Evolutionary conservation across 768 basidiomycete species (phyloP), one percentile per base, ranked within the genome.

Genomic region (Suillus brevipes): DNA sequence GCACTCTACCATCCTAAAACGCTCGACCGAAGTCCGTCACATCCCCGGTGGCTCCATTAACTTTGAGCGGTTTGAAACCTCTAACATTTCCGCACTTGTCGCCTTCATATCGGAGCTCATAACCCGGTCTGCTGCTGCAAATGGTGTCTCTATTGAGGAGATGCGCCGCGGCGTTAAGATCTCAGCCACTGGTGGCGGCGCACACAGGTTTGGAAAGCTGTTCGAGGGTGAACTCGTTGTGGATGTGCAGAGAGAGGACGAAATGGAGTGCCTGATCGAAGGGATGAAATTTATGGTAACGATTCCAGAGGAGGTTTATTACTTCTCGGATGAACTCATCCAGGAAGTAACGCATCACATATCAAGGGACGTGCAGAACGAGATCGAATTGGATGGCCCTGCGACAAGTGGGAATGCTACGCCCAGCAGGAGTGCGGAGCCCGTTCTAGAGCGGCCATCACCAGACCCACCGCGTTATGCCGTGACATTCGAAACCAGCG

Each of bases 231-330:
- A 86, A 67, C 80, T 98, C 16, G 87, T 83, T 34, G 93, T 99
- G 60, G 94, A 96, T 73, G 94, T 98, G 50, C 81, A 82, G 66
- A 79, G 90, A 64, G 97, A 99, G 78, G 97, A 99, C 75, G 97
- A 99, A 84, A 99, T 99, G 97, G 97, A 94, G 79, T 98, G 97
- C 72, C 79, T 99, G 74, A 99, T 98, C 69, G 90, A 94, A 71
- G 97, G 97, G 36, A 83, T 99, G 74, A 92, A 94, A 78, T 99
- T 99, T 79, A 91, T 99, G 76, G 91, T 91, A 42, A 89, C 92
- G 75, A 96, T 99, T 66, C 97, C 97, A 40, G 89, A 95, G 78
- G 97, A 99, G 79, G 97, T 94, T 36, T 99, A 99, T 80, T 98
- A 90, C 83, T 99, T 98, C 80, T 97, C 95, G 62, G 97, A 99